These are phyloP conservation scores for Filobasidium uniguttulatum DNA, from an alignment of 1,284 basidiomycete genomes.

Conservation along the genomic window DNA sequence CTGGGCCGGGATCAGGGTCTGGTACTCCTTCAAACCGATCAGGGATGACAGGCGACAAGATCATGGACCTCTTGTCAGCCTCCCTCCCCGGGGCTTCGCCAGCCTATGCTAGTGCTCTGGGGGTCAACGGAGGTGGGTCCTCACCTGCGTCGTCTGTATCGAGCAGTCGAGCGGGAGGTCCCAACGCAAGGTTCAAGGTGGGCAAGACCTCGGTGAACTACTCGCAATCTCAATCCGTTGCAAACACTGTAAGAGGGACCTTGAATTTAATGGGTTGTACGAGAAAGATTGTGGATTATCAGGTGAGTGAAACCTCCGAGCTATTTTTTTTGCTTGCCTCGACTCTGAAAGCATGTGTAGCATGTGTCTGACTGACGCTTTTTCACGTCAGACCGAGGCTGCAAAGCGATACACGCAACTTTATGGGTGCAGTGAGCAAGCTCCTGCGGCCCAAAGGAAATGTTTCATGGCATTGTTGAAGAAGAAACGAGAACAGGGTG, in stretches of 20 bases:
- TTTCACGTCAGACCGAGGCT: background rate
- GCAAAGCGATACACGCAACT: background rate
- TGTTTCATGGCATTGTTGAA: background rate
- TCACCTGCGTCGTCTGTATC: background rate
- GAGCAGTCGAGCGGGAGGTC: no score
- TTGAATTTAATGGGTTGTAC: background rate
- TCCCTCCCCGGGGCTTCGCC: background rate
- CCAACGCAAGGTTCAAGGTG: background rate
- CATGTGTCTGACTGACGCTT: no score
- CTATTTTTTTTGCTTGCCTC: background rate
- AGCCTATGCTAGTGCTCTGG: background rate
- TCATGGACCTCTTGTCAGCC: background rate
- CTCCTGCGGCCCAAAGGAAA: background rate
- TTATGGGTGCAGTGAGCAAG: background rate
- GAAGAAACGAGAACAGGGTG: background rate
- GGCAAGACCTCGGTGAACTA: background rate
- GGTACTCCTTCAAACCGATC: no score
- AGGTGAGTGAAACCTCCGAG: background rate
- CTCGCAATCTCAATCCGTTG: background rate
- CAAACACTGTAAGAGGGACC: background rate
- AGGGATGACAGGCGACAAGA: no score
- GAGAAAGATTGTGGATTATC: background rate
- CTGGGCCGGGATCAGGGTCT: no score
- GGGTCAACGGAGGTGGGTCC: background rate
- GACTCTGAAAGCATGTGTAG: no score